Percentiles rank a stretch among this genome's conserved stretches.
Evolutionary conservation across 805 yeast species (phyloP).

Genomic region (Candida pseudoglaebosa): DNA sequence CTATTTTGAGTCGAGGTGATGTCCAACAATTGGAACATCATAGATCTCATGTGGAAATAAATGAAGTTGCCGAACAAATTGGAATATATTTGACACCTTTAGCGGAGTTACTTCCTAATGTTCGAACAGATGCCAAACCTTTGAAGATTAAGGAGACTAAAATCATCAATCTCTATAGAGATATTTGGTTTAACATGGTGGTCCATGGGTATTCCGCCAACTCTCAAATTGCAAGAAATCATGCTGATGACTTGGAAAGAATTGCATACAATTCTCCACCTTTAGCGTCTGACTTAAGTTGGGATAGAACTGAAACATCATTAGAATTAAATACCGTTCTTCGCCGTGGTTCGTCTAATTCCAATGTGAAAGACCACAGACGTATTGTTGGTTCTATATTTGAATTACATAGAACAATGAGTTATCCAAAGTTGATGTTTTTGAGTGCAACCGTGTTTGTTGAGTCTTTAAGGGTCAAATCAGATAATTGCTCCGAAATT

Average conservation of each 20-base stretch:
- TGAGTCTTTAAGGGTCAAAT: conserved; percentile 71
- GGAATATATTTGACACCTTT: conserved; percentile 64
- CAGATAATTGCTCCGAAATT: conserved; percentile 78
- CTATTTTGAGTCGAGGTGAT: conserved; percentile 76
- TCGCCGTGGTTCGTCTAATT: conserved; percentile 83
- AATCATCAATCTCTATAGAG: conserved; percentile 62
- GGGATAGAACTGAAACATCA: conserved; percentile 85
- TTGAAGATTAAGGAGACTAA: conserved; percentile 43
- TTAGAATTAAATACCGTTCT: conserved; percentile 87
- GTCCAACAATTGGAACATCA: conserved; percentile 72
- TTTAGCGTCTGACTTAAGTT: conserved; percentile 73
- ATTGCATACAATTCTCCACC: conserved; percentile 90
- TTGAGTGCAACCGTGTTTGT: conserved; percentile 75
- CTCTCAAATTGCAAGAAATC: conserved; percentile 50
- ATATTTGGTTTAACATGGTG: conserved; percentile 91
- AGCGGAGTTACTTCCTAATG: conserved; percentile 67
- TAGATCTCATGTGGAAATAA: conserved; percentile 69
- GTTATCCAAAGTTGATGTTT: conserved; percentile 81
- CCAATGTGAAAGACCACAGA: conserved; percentile 72
- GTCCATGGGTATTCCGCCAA: conserved; percentile 80
- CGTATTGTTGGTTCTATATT: conserved; percentile 51
- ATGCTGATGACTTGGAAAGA: conserved; percentile 47
- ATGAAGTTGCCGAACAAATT: conserved; percentile 67
- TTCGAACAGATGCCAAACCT: conserved; percentile 39
- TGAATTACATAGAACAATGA: conserved; percentile 48